Base-by-base conservation (phyloP, 805 yeast species). In the Phaffomyces antillensis region DNA sequence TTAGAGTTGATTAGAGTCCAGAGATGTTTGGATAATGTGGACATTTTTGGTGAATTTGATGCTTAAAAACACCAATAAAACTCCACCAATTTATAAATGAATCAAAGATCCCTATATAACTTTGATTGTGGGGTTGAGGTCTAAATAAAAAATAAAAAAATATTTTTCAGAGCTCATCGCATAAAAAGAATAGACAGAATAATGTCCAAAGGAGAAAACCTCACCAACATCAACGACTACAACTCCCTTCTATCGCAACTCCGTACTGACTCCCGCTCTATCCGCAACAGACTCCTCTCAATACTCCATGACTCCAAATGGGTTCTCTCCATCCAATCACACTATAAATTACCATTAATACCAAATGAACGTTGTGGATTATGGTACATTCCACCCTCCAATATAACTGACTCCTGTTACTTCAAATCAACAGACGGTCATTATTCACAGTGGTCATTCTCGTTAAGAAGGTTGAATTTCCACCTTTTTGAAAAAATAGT, bases 351-450 rank as follows among this genome's bases (percentile, higher is more conserved):
- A 13, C 83, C 84, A 7, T 40, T 77, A 9, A 60, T 81, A 2
- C 84, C 96, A 6, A 89, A 89, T 60, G 91, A 85, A 59, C 65
- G 96, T 42, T 88, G 96, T 62, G 96, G 96, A 0, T 57, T 77
- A 13, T 89, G 96, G 96, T 89, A 89, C 54, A 76, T 82, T 4
- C 68, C 75, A 0, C 79, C 84, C 0, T 44, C 48, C 0, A 39
- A 52, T 63, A 23, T 37, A 44, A 0, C 77, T 73, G 5, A 70
- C 82, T 0, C 32, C 11, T 35, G 76, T 81, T 88, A 89, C 56
- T 89, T 89, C 66, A 89, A 89, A 57, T 84, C 95, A 24, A 89
- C 96, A 0, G 96, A 89, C 64, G 97, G 97, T 0, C 97, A 89
- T 56, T 79, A 78, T 0, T 74, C 75, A 44, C 81, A 86, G 51